Evolutionary conservation across 1,284 basidiomycete species (phyloP).

Genomic region (Puccinia hordei): DNA sequence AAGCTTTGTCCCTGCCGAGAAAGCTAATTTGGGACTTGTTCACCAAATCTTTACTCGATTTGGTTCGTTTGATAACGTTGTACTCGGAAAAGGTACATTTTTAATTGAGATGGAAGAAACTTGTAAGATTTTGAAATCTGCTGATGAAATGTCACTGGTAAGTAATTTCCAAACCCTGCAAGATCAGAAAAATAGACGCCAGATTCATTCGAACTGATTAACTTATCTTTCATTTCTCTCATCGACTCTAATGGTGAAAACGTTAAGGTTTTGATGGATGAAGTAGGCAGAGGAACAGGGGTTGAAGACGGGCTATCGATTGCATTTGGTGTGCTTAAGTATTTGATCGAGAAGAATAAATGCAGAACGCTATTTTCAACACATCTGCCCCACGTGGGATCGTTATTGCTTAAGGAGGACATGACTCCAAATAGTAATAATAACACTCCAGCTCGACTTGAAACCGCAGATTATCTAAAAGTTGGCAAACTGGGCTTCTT

Average conservation of each 20-base stretch:
- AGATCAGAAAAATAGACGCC: neutral
- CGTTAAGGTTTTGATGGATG: conserved; percentile 87
- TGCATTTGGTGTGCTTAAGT: conserved; percentile 84
- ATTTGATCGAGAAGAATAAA: conserved; percentile 72
- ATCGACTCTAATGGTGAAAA: neutral
- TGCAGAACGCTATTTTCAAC: conserved; percentile 91
- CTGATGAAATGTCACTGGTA: conserved; percentile 78
- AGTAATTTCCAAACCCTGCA: conserved; percentile 56
- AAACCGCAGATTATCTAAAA: conserved; percentile 53
- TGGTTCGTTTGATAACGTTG: conserved; percentile 94
- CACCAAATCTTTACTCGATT: conserved; percentile 90
- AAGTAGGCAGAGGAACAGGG: conserved; percentile 92
- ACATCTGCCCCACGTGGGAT: conserved; percentile 90
- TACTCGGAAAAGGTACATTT: conserved; percentile 87
- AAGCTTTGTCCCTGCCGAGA: conserved; percentile 84
- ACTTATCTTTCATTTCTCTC: neutral
- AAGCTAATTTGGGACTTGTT: conserved; percentile 77
- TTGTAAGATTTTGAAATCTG: conserved; percentile 68
- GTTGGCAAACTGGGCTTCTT: conserved; percentile 33
- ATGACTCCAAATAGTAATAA: conserved; percentile 63
- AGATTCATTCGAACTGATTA: neutral
- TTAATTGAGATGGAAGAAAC: conserved; percentile 62
- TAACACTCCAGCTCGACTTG: conserved; percentile 46
- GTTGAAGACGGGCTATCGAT: conserved; percentile 88
- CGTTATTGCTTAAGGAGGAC: conserved; percentile 63